These are phyloP conservation scores for Fusarium floridanum DNA, from an alignment of 2,329 filamentous ascomycete species.

Conservation along the genomic window DNA sequence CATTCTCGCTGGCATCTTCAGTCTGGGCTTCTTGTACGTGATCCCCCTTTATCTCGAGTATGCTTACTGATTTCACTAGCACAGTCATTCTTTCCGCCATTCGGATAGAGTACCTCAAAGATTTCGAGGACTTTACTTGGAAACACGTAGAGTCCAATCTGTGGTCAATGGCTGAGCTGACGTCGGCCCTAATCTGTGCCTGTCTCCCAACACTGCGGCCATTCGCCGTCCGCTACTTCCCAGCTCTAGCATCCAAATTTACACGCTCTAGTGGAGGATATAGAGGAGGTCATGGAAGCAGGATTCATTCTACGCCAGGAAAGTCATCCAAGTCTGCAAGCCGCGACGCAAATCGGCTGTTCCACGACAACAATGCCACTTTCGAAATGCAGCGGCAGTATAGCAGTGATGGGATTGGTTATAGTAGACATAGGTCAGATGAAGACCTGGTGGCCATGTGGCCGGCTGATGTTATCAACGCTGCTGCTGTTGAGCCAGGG, in stretches of 20 bases:
- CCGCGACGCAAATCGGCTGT: background rate
- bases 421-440: slow-evolving; percentile 1
- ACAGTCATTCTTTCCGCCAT: slow-evolving; percentile 1
- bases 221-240: background rate
- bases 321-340: background rate
- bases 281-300: background rate
- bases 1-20: background rate
- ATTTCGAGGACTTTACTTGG: background rate
- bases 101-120: background rate
- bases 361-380: background rate
- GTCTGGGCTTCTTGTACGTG: background rate
- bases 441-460: background rate
- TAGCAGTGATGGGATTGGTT: background rate
- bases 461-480: background rate
- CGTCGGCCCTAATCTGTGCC: background rate
- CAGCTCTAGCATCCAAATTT: background rate
- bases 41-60: background rate
- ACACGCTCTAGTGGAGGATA: background rate
- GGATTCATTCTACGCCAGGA: background rate
- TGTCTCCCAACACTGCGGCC: background rate
- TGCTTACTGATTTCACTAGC: background rate
- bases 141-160: slow-evolving; percentile 1
- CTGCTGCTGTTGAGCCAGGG: background rate
- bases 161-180: slow-evolving; percentile 2
- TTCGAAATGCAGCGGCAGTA: background rate